These are phyloP conservation scores for Wickerhamomyces bovis DNA, from an alignment of 805 yeast species.

Conservation along the genomic window DNA sequence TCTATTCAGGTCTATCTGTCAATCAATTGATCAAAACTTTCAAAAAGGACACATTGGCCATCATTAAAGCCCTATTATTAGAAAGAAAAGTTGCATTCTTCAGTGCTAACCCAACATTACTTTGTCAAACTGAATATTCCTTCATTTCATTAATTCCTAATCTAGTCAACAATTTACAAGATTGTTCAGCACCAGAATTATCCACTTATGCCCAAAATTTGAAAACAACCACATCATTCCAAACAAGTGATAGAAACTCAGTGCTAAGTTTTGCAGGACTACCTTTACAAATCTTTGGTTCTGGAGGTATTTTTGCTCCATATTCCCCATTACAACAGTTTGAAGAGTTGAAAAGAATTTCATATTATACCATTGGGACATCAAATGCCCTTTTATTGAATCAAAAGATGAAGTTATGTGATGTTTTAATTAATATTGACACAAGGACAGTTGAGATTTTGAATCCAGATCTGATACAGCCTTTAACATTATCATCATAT, in stretches of 20 bases:
- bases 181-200: conserved; percentile 74
- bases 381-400: conserved; percentile 77
- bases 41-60: conserved; percentile 50
- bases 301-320: conserved; percentile 86
- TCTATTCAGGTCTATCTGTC: conserved; percentile 69
- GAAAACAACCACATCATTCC: conserved; percentile 58
- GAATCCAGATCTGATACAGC: conserved; percentile 35
- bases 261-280: conserved; percentile 77
- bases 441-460: conserved; percentile 40
- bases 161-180: conserved; percentile 62
- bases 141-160: conserved; percentile 80
- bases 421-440: conserved; percentile 69
- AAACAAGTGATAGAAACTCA: conserved; percentile 73
- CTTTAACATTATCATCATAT: conserved; percentile 42
- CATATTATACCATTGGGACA: conserved; percentile 74
- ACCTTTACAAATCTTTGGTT: conserved; percentile 80
- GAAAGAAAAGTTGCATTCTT: conserved; percentile 73
- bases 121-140: conserved; percentile 81
- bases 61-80: conserved; percentile 72
- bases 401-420: conserved; percentile 56
- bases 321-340: conserved; percentile 92
- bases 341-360: conserved; percentile 58
- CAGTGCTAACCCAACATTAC: conserved; percentile 70
- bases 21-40: conserved; percentile 57
- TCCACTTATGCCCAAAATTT: conserved; percentile 46